Evolutionary conservation across 2,329 filamentous ascomycete species (phyloP).

Genomic region (Rhynchosporium graminicola): DNA sequence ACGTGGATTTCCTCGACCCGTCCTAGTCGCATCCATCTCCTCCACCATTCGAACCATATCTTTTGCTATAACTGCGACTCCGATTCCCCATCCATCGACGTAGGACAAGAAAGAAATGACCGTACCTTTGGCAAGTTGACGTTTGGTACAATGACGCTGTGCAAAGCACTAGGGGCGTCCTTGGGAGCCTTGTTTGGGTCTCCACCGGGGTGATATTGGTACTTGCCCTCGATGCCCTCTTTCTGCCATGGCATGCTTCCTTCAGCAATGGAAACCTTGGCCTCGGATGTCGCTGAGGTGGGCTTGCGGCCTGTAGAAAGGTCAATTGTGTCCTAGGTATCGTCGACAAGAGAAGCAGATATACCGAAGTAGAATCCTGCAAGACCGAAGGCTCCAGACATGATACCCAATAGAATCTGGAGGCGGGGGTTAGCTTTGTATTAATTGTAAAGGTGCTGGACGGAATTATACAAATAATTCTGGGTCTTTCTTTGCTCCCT

Average conservation of each 20-base stretch:
- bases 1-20: not conserved
- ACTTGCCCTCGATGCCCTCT: conserved; percentile 62
- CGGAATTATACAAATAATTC: conserved; percentile 67
- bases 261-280: conserved; percentile 69
- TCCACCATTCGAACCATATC: not conserved
- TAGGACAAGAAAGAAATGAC: conserved; percentile 17
- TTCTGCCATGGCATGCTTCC: conserved; percentile 91
- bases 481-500: conserved; percentile 68
- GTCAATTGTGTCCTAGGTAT: conserved; percentile 30
- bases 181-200: conserved; percentile 73
- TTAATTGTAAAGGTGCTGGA: not conserved
- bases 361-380: conserved; percentile 88
- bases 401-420: conserved; percentile 87
- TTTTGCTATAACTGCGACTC: not conserved
- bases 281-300: conserved; percentile 81
- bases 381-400: conserved; percentile 83
- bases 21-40: not conserved
- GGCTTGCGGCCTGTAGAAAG: conserved; percentile 70
- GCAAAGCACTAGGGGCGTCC: conserved; percentile 92
- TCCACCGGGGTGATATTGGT: conserved; percentile 67
- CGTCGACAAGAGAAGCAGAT: conserved; percentile 17
- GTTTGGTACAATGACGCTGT: conserved; percentile 90
- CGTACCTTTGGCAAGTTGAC: conserved; percentile 87
- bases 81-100: not conserved
- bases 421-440: conserved; percentile 19